These are phyloP conservation scores for Lodderomyces beijingensis DNA, from an alignment of 1,139 yeast species.

Conservation along the genomic window DNA sequence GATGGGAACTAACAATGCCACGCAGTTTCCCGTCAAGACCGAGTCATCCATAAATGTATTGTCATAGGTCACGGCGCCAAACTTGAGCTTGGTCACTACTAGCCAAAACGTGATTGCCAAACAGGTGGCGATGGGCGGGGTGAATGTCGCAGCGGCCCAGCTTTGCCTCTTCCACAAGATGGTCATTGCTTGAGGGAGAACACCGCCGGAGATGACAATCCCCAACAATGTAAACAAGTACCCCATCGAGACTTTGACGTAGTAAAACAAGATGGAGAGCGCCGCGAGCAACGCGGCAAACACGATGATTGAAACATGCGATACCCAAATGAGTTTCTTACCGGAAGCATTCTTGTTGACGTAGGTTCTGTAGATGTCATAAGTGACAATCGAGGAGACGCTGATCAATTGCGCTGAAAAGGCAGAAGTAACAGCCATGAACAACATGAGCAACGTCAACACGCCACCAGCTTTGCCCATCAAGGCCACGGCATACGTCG, in stretches of 20 bases:
- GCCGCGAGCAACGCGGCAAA: constrained; percentile 76
- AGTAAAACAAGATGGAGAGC: constrained; percentile 73
- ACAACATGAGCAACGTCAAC: constrained; percentile 68
- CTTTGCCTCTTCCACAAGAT: constrained; percentile 68
- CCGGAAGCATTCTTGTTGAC: constrained; percentile 76
- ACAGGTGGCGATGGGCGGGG: constrained; percentile 61
- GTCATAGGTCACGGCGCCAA: constrained; percentile 51
- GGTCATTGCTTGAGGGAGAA: constrained; percentile 69
- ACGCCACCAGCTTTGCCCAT: constrained; percentile 87
- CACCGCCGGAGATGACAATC: constrained; percentile 80
- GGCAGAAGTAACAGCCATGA: constrained; percentile 80
- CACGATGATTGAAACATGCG: constrained; percentile 61
- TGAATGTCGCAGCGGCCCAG: constrained; percentile 50
- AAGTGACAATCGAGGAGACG: constrained; percentile 78
- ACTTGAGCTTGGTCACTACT: constrained; percentile 50
- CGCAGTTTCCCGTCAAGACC: constrained; percentile 82
- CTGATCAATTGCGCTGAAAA: constrained; percentile 87
- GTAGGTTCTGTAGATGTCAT: constrained; percentile 78
- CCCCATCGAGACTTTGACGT: constrained; percentile 84
- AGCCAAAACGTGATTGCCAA: constrained; percentile 67
- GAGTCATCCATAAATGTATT: constrained; percentile 75
- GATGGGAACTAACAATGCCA: constrained; percentile 73
- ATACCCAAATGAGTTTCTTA: constrained; percentile 59
- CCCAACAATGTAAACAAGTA: constrained; percentile 86
- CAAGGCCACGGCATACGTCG: constrained; percentile 80